Evolutionary conservation across 2,329 filamentous ascomycete species (phyloP), one percentile per base, ranked within the genome.

Genomic region (Fusarium sterilihyphosum): DNA sequence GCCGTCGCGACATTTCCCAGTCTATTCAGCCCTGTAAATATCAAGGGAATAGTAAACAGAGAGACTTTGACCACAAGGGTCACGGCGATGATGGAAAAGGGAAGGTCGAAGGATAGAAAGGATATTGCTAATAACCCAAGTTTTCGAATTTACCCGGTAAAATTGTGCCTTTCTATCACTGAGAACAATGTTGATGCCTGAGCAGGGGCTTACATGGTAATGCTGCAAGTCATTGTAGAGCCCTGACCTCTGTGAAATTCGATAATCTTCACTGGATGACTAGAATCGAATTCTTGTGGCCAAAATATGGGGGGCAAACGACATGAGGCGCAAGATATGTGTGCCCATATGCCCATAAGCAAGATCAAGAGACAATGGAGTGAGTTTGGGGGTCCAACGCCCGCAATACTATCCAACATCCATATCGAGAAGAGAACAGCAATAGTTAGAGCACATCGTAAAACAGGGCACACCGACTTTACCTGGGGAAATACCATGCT

Each of bases 401-500:
- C 61, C 61, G 61, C 33, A 38, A 59, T 26, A 22, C 22, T 65
- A 40, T 40, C n/a, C 14, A 49, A 44, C 41, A 61, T 62, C 12
- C 44, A 50, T 43, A 58, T 60, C 61, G 57, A 64, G 38, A 53
- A 53, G 44, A 24, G 24, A 20, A 38, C 20, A 31, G 57, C 43
- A n/a, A n/a, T 17, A 29, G 9, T 6, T 22, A 47, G 29, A 38
- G 22, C 38, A 41, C 22, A 67, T 56, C 46, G 62, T 31, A 44
- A 49, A 49, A 52, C n/a, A 67, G 33, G 43, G 31, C 44, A 73
- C 70, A 73, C 70, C 70, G 70, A 73, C 70, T 73, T 59, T 65
- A 43, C 54, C 63, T 69, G 49, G 58, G 50, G 50, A 57, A 72
- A 69, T 68, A 7, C 46, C 43, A 67, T 73, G 70, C 46, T 60